Conservation (phyloP, 2,329 filamentous ascomycete species). For the Geosmithia flava region DNA sequence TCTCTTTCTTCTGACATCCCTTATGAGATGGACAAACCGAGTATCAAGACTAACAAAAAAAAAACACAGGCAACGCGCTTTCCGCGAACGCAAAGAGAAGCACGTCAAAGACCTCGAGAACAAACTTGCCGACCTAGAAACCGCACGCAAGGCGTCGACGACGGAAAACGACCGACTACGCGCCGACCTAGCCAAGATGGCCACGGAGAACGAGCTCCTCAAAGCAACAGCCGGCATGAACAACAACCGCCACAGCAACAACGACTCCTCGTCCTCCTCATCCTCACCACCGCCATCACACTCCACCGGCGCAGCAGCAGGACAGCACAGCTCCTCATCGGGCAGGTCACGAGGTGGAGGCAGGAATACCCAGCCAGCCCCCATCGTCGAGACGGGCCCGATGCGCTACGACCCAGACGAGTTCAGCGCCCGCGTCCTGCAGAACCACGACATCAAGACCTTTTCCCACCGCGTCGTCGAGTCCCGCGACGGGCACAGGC, state of each 20-base stretch:
- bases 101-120: slow-evolving; percentile 88
- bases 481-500: slow-evolving; percentile 51
- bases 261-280: slow-evolving; percentile 23
- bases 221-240: slow-evolving; percentile 55
- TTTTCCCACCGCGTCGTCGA: slow-evolving; percentile 58
- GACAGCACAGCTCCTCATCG: too few relatives aligned
- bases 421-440: slow-evolving; percentile 53
- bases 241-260: slow-evolving; percentile 10
- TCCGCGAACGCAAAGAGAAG: slow-evolving; percentile 89
- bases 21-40: neutral
- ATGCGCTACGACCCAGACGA: slow-evolving; percentile 61
- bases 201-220: slow-evolving; percentile 87
- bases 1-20: neutral
- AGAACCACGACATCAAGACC: slow-evolving; percentile 48
- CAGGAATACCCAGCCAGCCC: slow-evolving; percentile 22
- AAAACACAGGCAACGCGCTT: slow-evolving; percentile 68
- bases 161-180: slow-evolving; percentile 53
- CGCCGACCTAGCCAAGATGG: slow-evolving; percentile 3
- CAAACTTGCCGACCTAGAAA: slow-evolving; percentile 68
- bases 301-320: neutral
- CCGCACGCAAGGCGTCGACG: slow-evolving; percentile 56
- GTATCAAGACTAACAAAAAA: neutral
- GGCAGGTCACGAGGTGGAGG: too few relatives aligned
- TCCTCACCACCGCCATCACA: too few relatives aligned
- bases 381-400: slow-evolving; percentile 44